Evolutionary conservation across 306 rosid species (phyloP).

Genomic region (Pterocarpus macrocarpus): DNA sequence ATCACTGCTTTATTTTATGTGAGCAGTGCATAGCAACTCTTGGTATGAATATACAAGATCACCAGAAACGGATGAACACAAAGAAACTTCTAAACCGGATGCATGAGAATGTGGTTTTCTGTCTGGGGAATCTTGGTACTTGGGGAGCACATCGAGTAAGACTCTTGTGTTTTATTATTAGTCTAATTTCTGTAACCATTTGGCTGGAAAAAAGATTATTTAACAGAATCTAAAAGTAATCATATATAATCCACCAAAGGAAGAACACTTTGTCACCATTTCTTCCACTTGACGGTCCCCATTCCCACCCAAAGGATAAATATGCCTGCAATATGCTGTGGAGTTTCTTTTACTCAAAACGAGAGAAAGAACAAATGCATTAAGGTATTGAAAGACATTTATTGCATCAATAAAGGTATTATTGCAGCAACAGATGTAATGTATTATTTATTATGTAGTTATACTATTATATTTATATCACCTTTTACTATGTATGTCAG

Average conservation of each 20-base stretch:
- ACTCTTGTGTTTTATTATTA: slow-evolving; percentile 32
- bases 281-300: slow-evolving; percentile 9
- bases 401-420: neutral
- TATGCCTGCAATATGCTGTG: slow-evolving; percentile 4
- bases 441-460: neutral
- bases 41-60: slow-evolving; percentile 56
- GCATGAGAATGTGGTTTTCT: slow-evolving; percentile 78
- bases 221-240: slow-evolving; percentile 22
- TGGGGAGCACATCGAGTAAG: slow-evolving; percentile 91
- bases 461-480: neutral
- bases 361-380: neutral
- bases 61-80: slow-evolving; percentile 62
- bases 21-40: slow-evolving; percentile 73
- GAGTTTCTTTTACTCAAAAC: slow-evolving; percentile 8
- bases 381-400: slow-evolving; percentile 10
- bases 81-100: slow-evolving; percentile 72
- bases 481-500: neutral
- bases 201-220: slow-evolving; percentile 14
- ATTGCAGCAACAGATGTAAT: too few species aligned
- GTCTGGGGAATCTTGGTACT: slow-evolving; percentile 81
- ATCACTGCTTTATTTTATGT: slow-evolving; percentile 46
- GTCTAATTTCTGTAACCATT: slow-evolving; percentile 33
- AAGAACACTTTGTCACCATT: neutral
- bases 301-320: neutral
- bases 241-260: slow-evolving; percentile 8